Evolutionary conservation across 768 basidiomycete genomes (phyloP).

Genomic region (Pisolithus tinctorius): DNA sequence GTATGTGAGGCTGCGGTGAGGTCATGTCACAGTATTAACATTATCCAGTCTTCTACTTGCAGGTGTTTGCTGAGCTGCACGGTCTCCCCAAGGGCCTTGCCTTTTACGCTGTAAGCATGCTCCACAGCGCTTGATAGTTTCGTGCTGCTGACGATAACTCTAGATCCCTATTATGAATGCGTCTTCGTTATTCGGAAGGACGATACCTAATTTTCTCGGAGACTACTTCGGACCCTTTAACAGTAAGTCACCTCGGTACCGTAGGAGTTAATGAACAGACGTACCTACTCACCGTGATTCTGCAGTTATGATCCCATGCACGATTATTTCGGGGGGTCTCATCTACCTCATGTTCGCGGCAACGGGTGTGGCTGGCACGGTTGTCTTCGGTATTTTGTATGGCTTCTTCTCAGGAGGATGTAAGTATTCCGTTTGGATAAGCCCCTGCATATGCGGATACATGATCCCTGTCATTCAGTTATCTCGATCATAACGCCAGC

Average conservation of each 20-base stretch:
- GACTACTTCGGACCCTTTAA: constrained; percentile 45
- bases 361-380: constrained; percentile 33
- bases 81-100: constrained; percentile 32
- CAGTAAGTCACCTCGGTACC: constrained; percentile 23
- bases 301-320: constrained; percentile 38
- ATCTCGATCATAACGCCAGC: constrained; percentile 36
- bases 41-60: constrained; percentile 43
- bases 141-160: neutral
- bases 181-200: constrained; percentile 51
- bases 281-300: neutral
- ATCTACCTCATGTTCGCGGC: constrained; percentile 48
- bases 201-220: constrained; percentile 48
- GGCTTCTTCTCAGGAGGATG: constrained; percentile 53
- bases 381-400: constrained; percentile 41
- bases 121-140: neutral
- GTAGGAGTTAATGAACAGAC: constrained; percentile 1
- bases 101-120: constrained; percentile 37
- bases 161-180: constrained; percentile 49
- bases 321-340: constrained; percentile 35
- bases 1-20: constrained; percentile 22
- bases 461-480: constrained; percentile 19
- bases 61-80: constrained; percentile 39
- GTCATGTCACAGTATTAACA: neutral
- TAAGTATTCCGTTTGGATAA: constrained; percentile 18
- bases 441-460: neutral